Percentiles rank a stretch among this genome's conserved stretches.
Conservation (phyloP, 768 basidiomycete species). For the Russula virescens region DNA sequence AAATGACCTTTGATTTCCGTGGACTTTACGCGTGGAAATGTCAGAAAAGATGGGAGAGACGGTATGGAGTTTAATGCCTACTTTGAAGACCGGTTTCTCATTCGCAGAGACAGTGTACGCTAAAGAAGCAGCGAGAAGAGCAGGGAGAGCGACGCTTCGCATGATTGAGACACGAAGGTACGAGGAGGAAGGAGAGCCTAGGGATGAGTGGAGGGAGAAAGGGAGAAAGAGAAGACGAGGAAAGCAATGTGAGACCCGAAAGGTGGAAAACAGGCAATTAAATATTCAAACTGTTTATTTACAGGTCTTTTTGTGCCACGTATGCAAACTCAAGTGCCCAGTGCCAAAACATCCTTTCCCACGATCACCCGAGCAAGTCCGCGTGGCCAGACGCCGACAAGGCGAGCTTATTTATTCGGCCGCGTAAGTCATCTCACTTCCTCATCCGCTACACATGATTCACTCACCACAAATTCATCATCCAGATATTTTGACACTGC, state of each 20-base stretch:
- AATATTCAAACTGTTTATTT: constrained; percentile 31
- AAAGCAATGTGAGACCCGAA: neutral
- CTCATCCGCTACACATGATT: neutral
- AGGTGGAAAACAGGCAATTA: constrained; percentile 25
- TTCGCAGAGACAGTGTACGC: constrained; percentile 58
- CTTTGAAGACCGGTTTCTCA: constrained; percentile 64
- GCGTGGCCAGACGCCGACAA: constrained; percentile 95
- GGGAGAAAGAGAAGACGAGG: constrained; percentile 29
- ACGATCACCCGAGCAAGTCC: constrained; percentile 65
- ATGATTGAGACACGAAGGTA: constrained; percentile 65
- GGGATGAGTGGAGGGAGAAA: constrained; percentile 35
- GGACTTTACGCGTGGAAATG: constrained; percentile 40
- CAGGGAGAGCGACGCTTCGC: constrained; percentile 84
- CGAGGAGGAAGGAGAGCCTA: constrained; percentile 29
- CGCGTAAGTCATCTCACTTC: too few relatives aligned
- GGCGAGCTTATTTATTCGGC: constrained; percentile 54
- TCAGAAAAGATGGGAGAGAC: constrained; percentile 1
- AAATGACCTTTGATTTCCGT: constrained; percentile 82
- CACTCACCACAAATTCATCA: constrained; percentile 88
- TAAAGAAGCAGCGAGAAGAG: constrained; percentile 54
- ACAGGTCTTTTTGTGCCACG: constrained; percentile 35
- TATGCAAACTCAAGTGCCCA: constrained; percentile 30
- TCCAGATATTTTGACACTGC: constrained; percentile 96
- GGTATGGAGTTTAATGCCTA: constrained; percentile 27
- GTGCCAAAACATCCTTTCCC: constrained; percentile 30